Base-by-base conservation (phyloP, 2,329 filamentous ascomycete species). In the Phialophora chinensis region DNA sequence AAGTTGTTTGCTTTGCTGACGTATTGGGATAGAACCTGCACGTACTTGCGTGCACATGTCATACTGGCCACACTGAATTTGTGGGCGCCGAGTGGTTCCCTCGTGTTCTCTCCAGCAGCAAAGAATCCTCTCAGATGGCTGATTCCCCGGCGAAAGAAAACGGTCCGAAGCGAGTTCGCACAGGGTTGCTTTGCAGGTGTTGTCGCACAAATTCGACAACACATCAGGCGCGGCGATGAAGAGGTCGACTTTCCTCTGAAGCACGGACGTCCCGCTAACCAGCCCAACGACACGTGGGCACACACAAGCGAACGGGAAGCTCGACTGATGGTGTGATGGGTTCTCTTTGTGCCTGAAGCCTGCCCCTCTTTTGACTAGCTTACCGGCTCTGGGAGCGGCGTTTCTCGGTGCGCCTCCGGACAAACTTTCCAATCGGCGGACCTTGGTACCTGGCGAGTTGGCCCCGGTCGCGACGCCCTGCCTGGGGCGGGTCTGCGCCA, bases 321-420 rank as follows among this genome's bases (percentile, higher is more conserved):
- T 47, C 56, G 62, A 56, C 64, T 55, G 63, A 60, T 35, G 66
- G 68, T 68, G 65, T 69, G 66, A 14, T 56, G 50, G 60, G 38
- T 68, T 66, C 47, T 61, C 63, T 55, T 62, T 58, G 68, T 69
- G 56, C 70, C 70, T 72, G 71, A 65, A 69, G 62, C 69, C 66
- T 66, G 58, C 49, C 71, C 67, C 42, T 58, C 38, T 69, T 68
- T 20, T 61, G 67, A 49, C 62, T 72, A 71, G 71, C 62, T 58
- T 44, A 59, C 56, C 65, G 65, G 63, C 56, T 50, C 29, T 60
- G 49, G 60, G 61, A 35, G 60, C 71, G 67, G 66, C 54, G 65
- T 65, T 66, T 64, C 65, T 65, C 58, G 63, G 58, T 60, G 57
- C 35, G 53, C 60, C 47, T 52, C 42, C 33, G 29, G 62, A 58